phyloP scores from a whole-genome alignment of 495 filamentous ascomycete genomes.

The Xylaria castorea region DNA sequence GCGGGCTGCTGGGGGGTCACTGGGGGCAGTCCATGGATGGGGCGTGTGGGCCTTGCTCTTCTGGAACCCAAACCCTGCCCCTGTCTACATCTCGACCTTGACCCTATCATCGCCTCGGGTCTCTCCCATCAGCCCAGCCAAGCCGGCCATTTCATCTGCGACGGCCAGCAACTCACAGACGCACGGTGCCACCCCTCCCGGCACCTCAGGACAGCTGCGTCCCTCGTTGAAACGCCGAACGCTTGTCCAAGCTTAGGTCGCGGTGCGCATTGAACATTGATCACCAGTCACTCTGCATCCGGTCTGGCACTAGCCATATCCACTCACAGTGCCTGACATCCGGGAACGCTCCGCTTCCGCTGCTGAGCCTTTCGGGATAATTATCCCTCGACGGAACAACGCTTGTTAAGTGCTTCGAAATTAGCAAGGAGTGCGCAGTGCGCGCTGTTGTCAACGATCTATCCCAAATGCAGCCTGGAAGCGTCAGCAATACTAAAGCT shows the following conservation, averaged over 20 bases:
- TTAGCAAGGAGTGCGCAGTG: slow-evolving; percentile 10
- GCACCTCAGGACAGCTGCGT: neutral
- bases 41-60: neutral
- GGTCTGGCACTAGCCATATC: slow-evolving; percentile 14
- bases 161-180: neutral
- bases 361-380: slow-evolving; percentile 9
- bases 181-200: slow-evolving; percentile 9
- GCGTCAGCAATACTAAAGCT: slow-evolving; percentile 5
- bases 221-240: slow-evolving; percentile 19
- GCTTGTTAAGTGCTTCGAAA: slow-evolving; percentile 6
- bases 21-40: neutral
- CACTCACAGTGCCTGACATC: neutral
- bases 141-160: neutral
- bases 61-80: slow-evolving; percentile 14
- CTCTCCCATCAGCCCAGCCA: neutral
- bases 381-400: neutral
- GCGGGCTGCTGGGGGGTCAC: slow-evolving; percentile 3
- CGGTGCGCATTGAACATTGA: slow-evolving; percentile 12
- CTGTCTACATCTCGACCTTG: neutral
- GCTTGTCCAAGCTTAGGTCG: slow-evolving; percentile 17
- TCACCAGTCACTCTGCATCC: slow-evolving; percentile 5
- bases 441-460: slow-evolving; percentile 10
- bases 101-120: neutral
- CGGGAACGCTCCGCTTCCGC: neutral
- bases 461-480: slow-evolving; percentile 16